These are phyloP conservation scores for Leavenworthia alabamica DNA, from an alignment of 345 rosid genomes.

Conservation along the genomic window DNA sequence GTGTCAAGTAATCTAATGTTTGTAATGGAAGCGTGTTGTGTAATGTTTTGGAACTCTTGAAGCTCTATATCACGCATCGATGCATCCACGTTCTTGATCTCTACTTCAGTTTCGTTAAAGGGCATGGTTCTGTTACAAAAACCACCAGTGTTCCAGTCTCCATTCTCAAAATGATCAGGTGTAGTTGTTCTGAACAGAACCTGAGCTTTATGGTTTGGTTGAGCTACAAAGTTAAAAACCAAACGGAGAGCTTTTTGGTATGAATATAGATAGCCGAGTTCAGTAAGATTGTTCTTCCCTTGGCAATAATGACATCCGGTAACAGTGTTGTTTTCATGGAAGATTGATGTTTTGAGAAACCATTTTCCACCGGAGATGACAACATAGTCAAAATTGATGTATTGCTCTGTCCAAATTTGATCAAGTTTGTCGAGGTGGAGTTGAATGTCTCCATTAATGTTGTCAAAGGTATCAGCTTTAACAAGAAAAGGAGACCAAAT, in stretches of 20 bases:
- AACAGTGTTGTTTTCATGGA: conserved; percentile 52
- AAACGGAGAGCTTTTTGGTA: conserved; percentile 54
- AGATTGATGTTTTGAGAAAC: conserved; percentile 89
- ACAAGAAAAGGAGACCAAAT: conserved; percentile 94
- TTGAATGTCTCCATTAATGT: conserved; percentile 62
- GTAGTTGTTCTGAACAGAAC: conserved; percentile 75
- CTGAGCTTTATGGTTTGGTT: conserved; percentile 51
- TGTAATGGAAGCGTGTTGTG: conserved; percentile 30
- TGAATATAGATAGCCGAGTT: conserved; percentile 63
- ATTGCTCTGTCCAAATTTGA: conserved; percentile 49
- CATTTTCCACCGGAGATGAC: conserved; percentile 93
- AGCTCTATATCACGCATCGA: conserved; percentile 60
- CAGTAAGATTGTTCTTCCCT: conserved; percentile 55
- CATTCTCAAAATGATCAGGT: conserved; percentile 92
- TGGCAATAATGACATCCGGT: conserved; percentile 87
- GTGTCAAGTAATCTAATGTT: conserved; percentile 70
- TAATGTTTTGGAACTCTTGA: conserved; percentile 43
- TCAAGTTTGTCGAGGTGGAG: conserved; percentile 81
- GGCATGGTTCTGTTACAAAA: conserved; percentile 51
- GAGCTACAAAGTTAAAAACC: conserved; percentile 51
- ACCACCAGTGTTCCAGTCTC: conserved; percentile 94
- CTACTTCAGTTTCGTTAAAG: conserved; percentile 45
- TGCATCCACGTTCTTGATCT: conserved; percentile 44
- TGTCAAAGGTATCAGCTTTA: conserved; percentile 73
- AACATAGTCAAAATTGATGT: conserved; percentile 50